Base-by-base conservation (phyloP, 1,284 basidiomycete species). In the Leccinum brunneo-olivaceum region DNA sequence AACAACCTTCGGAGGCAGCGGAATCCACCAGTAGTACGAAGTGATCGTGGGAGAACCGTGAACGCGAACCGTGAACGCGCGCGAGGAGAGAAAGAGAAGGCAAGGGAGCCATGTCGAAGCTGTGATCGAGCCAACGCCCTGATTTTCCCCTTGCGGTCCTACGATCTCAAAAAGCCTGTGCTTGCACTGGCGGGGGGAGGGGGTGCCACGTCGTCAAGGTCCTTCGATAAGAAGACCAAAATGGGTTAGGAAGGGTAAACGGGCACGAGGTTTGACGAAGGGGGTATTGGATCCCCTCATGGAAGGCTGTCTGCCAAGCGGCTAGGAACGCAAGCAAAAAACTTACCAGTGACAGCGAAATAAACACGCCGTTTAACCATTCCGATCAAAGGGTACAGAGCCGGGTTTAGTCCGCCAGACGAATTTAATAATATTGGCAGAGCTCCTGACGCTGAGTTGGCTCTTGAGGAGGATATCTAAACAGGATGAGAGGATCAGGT, bases 21-120 rank as follows among this genome's bases (percentile, higher is more conserved):
- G 56, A 61, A 51, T 48, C 49, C 50, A 56, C 40, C 40, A 39
- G 30, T 42, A 14, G 39, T 45, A 58, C 54, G 56, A 64, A 51
- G 60, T 62, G 47, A 65, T 62, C 63, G 60, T 64, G 63, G 60
- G 63, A 62, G 58, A 60, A 43, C 5, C 10, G 38, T 44, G 41
- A 45, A 30, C 33, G 39, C 40, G 38, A 53, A 39, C 44, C 23
- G 34, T 53, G 54, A 24, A 39, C 20, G 41, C 20, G 28, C 28
- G 29, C 21, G 14, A 16, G 36, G 34, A 29, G 32, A 19, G 40
- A 46, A 33, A 37, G 37, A 11, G 27, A 41, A 23, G 35, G 33
- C 29, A 45, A 50, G 46, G 23, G 39, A 40, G 49, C 25, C 36
- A n/a, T 47, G 56, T 35, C 44, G 24, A 48, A 56, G 57, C 53